Evolutionary conservation across 306 rosid genomes (phyloP).

Genomic region (Trifolium repens): DNA sequence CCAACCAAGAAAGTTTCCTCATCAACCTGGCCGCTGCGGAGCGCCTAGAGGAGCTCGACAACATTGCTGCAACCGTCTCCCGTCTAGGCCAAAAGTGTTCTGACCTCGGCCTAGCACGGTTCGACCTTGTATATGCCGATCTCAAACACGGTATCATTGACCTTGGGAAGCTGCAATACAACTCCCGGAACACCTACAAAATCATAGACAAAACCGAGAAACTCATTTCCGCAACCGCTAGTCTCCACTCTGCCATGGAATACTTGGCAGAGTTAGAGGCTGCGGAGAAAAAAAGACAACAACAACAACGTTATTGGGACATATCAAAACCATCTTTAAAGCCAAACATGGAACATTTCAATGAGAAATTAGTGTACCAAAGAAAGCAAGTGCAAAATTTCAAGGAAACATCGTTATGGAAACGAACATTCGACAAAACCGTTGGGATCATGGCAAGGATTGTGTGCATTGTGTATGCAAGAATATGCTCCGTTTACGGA

Average conservation of each 20-base stretch:
- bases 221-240: conserved; percentile 33
- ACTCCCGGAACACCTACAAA: background rate
- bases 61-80: conserved; percentile 47
- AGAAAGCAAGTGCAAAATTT: conserved; percentile 59
- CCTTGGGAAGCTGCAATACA: conserved; percentile 38
- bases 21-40: conserved; percentile 67
- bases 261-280: conserved; percentile 46
- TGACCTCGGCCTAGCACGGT: conserved; percentile 41
- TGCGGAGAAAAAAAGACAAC: conserved; percentile 47
- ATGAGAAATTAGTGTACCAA: conserved; percentile 37
- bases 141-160: conserved; percentile 54
- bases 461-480: conserved; percentile 55
- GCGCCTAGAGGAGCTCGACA: conserved; percentile 60
- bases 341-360: conserved; percentile 40
- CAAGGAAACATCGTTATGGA: conserved; percentile 67
- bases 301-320: conserved; percentile 8
- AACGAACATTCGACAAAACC: conserved; percentile 57
- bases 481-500: conserved; percentile 58
- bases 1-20: conserved; percentile 54
- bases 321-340: background rate
- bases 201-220: conserved; percentile 54
- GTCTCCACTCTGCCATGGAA: conserved; percentile 52
- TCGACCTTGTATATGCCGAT: conserved; percentile 49
- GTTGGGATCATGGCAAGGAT: conserved; percentile 61
- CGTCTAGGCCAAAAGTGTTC: conserved; percentile 54